Percentiles rank a stretch among this genome's conserved stretches.
These are phyloP conservation scores for Pseudopithomyces maydicus DNA, from an alignment of 2,329 filamentous ascomycete genomes.

Conservation along the genomic window DNA sequence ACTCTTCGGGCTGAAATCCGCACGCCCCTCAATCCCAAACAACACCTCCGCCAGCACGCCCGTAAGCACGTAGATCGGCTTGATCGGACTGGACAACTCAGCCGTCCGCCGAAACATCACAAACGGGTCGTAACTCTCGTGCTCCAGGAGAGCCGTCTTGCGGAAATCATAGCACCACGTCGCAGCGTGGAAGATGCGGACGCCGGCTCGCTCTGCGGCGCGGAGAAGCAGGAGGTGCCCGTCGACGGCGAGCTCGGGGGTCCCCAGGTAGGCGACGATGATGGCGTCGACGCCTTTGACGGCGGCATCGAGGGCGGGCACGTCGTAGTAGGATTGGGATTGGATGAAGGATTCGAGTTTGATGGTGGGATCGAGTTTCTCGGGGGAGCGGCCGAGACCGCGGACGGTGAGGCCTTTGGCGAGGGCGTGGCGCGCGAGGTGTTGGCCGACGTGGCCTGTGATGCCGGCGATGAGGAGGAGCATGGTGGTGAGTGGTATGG, in stretches of 20 bases:
- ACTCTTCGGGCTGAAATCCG: neutral
- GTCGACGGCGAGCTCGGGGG: conserved; percentile 17
- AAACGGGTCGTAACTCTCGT: conserved; percentile 19
- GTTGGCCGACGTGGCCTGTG: conserved; percentile 44
- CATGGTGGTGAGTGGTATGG: conserved; percentile 23
- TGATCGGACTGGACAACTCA: conserved; percentile 10
- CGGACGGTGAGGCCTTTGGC: conserved; percentile 41
- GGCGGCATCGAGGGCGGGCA: conserved; percentile 18
- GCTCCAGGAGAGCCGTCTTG: conserved; percentile 8
- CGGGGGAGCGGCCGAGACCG: conserved; percentile 38
- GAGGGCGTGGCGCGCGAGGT: conserved; percentile 27
- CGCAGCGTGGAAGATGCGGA: conserved; percentile 16
- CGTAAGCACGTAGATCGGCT: conserved; percentile 15
- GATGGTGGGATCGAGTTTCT: conserved; percentile 25
- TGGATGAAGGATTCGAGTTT: conserved; percentile 18
- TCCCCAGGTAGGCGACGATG: conserved; percentile 16
- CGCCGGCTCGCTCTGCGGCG: conserved; percentile 21
- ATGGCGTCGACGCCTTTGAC: conserved; percentile 21
- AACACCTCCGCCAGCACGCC: conserved; percentile 12
- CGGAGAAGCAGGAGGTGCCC: conserved; percentile 22
- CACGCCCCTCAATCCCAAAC: conserved; percentile 5
- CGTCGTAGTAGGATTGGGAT: conserved; percentile 12
- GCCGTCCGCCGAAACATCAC: conserved; percentile 13
- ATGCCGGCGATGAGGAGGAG: conserved; percentile 46
- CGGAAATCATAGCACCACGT: conserved; percentile 24